phyloP scores from a whole-genome alignment of 2,329 filamentous ascomycete genomes.

The Penicillium nordicum region DNA sequence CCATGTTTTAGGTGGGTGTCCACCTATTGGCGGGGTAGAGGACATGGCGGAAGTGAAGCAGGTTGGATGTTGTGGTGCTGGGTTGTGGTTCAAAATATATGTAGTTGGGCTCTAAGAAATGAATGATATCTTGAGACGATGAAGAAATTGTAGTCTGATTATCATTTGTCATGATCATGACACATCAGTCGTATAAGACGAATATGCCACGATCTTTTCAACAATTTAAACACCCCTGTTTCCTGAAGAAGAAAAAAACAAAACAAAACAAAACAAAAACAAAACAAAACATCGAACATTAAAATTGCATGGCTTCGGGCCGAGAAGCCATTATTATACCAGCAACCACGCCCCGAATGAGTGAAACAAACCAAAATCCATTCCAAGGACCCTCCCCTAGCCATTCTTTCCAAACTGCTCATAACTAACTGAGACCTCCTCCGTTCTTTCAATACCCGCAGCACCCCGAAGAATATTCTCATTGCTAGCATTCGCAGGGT shows the following conservation, averaged over 20 bases:
- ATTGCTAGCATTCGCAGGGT: constrained; percentile 12
- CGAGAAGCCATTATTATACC: background rate
- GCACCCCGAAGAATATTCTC: constrained; percentile 17
- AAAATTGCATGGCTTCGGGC: background rate
- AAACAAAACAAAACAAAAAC: too few species aligned
- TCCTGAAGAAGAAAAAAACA: too few species aligned
- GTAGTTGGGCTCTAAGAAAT: background rate
- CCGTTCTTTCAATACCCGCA: constrained; percentile 22
- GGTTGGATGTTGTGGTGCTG: rapidly evolving
- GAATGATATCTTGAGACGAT: background rate
- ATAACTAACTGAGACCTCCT: constrained; percentile 17
- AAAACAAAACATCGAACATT: too few species aligned
- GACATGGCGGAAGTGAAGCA: constrained; percentile 10
- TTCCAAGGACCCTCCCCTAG: background rate
- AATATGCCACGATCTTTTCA: background rate
- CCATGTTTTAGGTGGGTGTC: constrained; percentile 16
- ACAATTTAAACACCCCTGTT: too few species aligned
- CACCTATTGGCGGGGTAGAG: constrained; percentile 12
- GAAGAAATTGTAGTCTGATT: background rate
- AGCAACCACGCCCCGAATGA: background rate
- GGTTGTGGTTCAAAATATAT: background rate
- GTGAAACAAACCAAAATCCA: background rate
- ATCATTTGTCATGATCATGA: background rate
- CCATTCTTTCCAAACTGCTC: constrained; percentile 7
- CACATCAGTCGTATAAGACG: background rate